A percentile compares a stretch with the other conserved stretches of the same genome.
phyloP scores from a whole-genome alignment of 495 filamentous ascomycete species.

The Chaetomidium leptoderma region DNA sequence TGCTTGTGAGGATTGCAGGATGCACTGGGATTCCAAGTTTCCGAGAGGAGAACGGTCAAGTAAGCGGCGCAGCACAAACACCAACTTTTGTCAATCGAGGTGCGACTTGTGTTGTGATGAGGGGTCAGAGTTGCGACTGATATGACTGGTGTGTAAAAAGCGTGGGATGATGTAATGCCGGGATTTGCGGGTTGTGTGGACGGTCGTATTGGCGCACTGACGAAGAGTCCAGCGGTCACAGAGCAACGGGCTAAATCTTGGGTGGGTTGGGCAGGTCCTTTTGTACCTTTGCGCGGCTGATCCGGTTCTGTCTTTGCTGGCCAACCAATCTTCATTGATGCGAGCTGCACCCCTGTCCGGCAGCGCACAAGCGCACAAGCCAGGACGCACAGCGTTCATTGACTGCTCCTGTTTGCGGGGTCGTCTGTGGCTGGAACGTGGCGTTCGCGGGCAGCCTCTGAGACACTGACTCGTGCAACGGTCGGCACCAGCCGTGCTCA shows the following conservation, averaged over 20 bases:
- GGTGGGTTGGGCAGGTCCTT: constrained; percentile 30
- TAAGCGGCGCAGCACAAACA: too few species aligned
- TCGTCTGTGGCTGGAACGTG: constrained; percentile 29
- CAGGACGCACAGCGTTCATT: not conserved
- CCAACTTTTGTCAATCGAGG: not conserved
- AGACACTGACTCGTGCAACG: constrained; percentile 3
- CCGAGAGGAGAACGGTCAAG: too few species aligned
- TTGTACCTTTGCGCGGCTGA: constrained; percentile 24
- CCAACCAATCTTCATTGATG: constrained; percentile 10
- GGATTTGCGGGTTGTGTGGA: not conserved
- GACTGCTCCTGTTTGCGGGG: constrained; percentile 30
- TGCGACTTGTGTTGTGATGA: not conserved
- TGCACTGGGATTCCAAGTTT: too few species aligned
- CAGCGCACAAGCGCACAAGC: too few species aligned
- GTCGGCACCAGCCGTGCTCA: not conserved
- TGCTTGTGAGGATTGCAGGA: not conserved
- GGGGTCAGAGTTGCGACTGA: not conserved
- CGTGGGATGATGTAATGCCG: constrained; percentile 19
- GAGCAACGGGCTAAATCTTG: constrained; percentile 15
- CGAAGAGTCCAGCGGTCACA: constrained; percentile 12
- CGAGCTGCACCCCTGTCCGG: constrained; percentile 2
- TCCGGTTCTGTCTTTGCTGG: not conserved
- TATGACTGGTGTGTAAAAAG: not conserved
- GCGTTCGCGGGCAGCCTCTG: too few species aligned
- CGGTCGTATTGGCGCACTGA: constrained; percentile 5